Conservation (phyloP, 768 basidiomycete species). For the Agaricus sinodeliciosus region DNA sequence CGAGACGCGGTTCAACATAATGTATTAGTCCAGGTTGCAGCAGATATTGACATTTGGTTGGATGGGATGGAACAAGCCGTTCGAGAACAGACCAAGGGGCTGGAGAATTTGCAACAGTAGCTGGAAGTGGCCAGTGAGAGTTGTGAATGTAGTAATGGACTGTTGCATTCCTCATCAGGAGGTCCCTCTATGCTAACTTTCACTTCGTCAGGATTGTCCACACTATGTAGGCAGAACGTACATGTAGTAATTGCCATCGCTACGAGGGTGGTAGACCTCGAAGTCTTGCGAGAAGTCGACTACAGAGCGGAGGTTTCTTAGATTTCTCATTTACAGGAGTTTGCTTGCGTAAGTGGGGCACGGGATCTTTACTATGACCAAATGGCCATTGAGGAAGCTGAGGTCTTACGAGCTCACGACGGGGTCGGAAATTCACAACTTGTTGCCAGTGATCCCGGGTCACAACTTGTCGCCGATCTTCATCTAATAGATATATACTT, state of each 20-base stretch:
- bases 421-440: slow-evolving; percentile 41
- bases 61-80: slow-evolving; percentile 81
- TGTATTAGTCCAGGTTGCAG: slow-evolving; percentile 14
- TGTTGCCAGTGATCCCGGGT: slow-evolving; percentile 40
- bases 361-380: not conserved
- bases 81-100: slow-evolving; percentile 45
- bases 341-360: not conserved
- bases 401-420: not conserved
- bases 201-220: too few relatives aligned
- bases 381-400: not conserved
- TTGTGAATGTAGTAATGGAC: not conserved
- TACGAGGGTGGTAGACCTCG: not conserved
- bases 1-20: not conserved
- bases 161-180: not conserved
- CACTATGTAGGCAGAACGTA: not conserved
- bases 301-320: not conserved
- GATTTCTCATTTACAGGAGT: not conserved
- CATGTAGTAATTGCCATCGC: not conserved
- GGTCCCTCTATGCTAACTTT: too few relatives aligned
- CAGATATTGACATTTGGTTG: slow-evolving; percentile 68
- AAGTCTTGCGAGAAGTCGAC: not conserved
- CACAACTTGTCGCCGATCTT: slow-evolving; percentile 24
- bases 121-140: not conserved
- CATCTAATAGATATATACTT: slow-evolving; percentile 42
- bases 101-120: slow-evolving; percentile 21